Evolutionary conservation across 2,329 filamentous ascomycete genomes (phyloP), one percentile per base, ranked within the genome.

Genomic region (Scedosporium boydii): DNA sequence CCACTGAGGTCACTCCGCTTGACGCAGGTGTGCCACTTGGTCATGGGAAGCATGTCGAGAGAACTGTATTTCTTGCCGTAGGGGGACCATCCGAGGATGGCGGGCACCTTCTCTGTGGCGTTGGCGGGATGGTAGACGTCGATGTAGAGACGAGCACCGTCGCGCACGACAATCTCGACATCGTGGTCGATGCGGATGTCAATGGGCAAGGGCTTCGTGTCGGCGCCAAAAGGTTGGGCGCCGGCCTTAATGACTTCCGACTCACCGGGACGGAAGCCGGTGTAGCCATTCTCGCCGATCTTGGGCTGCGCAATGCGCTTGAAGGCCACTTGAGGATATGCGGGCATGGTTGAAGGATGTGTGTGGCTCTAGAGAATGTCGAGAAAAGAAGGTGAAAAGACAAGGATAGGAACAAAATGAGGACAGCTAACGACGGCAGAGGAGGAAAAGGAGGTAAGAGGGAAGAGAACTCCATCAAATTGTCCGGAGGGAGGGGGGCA

Each of bases 21-120:
- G 5, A 70, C 64, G 18, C 68, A 69, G 58, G 67, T 66, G 41
- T 65, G 55, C 67, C 66, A 68, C 23, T 62, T 44, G 58, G 34
- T 67, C 55, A 68, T 67, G n/a, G 58, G 58, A 2, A 77, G 69
- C 70, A 77, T 77, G 16, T 72, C 68, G 4, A 78, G 65, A 2
- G 73, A 74, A 21, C 70, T 74, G 64, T 74, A 77, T 65, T 78
- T 77, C 66, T 81, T 81, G 29, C 78, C 78, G 63, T 77, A 81
- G n/a, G 72, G 73, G 4, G 72, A 74, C 77, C 77, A 81, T 60
- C 71, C 71, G 2, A 81, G 66, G 38, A 80, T 69, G 3, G 76
- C 77, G 1, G 79, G 78, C 0, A 80, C 68, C 61, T 73, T 75
- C 63, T 71, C 68, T 12, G 23, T 16, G 29, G 66, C 62, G n/a